Base-by-base conservation (phyloP, 2,329 filamentous ascomycete genomes). In the Periconia sp. region DNA sequence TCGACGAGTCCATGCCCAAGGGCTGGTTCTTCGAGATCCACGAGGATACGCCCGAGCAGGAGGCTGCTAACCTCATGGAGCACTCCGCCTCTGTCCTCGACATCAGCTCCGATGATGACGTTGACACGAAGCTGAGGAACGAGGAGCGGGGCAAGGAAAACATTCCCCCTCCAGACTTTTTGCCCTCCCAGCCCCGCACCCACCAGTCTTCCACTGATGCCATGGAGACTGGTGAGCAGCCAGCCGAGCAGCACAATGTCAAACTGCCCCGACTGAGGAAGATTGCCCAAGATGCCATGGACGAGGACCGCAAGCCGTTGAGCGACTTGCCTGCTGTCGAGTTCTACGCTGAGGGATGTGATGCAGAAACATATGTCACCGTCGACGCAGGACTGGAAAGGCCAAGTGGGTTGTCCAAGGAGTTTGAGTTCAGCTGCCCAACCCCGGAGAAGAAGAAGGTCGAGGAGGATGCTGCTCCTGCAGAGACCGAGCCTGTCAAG, bases 11-110 rank as follows among this genome's bases (percentile, higher is more conserved):
- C 44, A 73, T 77, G 72, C 74, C 78, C 16, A 79, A 78, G 45
- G 66, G 69, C 46, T 96, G 91, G 92, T 87, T 87, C 75, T 97
- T 99, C 65, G 88, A 92, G 46, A 97, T 99, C 61, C 86, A 96
- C 66, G 89, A 96, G 66, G 92, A 99, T 69, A 90, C 89, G 0
- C 83, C 87, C 6, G 89, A 96, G 66, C 88, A 96, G 65, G 87
- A 95, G 65, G 88, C 94, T 71, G 89, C 91, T 59, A 96, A 95
- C 61, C 76, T 96, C 26, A 89, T 97, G 73, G 89, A 96, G 71
- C 92, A 96, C 74, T 87, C 87, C 42, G 92, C 92, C 6, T 86
- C 87, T 52, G 85, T 87, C 0, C 80, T 97, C 3, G 92, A 97
- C 65, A 90, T 97, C 61, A 90, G 85, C 55, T 92, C 89, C 16